Percentiles rank a stretch among this genome's conserved stretches.
Conservation (phyloP, 352 stramenopile species). For the Pythium phragmiticola region DNA sequence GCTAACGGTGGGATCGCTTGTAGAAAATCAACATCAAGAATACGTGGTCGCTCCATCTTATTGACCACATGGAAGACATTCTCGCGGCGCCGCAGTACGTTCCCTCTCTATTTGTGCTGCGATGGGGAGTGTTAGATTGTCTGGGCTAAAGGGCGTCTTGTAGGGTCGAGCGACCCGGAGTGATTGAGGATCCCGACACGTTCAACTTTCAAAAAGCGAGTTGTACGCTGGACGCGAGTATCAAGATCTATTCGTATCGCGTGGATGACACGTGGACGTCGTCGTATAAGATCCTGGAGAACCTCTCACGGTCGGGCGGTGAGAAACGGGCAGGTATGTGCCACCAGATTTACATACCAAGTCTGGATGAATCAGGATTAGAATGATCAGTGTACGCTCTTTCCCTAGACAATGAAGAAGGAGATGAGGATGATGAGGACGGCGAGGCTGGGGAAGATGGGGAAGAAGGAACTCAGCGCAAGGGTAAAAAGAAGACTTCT, state of each 20-base stretch:
- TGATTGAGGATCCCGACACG: conserved; percentile 51
- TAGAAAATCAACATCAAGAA: conserved; percentile 98
- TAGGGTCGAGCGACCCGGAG: conserved; percentile 24
- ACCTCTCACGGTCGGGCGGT: conserved; percentile 87
- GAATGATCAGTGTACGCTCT: background rate
- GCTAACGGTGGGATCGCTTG: background rate
- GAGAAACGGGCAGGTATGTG: conserved; percentile 42
- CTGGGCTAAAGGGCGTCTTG: background rate
- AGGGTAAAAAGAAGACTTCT: conserved; percentile 23
- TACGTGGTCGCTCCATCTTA: conserved; percentile 95
- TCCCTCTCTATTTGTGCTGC: background rate
- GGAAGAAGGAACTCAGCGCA: conserved; percentile 23
- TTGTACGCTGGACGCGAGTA: conserved; percentile 97
- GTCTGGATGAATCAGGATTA: background rate
- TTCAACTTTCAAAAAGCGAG: conserved; percentile 98
- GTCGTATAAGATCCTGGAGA: conserved; percentile 98
- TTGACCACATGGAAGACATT: conserved; percentile 97
- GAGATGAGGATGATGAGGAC: conserved; percentile 18
- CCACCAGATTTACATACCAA: too few species aligned
- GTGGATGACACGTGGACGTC: conserved; percentile 98
- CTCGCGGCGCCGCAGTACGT: conserved; percentile 67
- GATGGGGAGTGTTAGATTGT: background rate
- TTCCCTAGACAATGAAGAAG: conserved; percentile 16
- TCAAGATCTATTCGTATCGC: conserved; percentile 99
- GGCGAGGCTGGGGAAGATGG: conserved; percentile 34